Evolutionary conservation across 371 early-diverging fungal genomes (phyloP), one percentile per base, ranked within the genome.

Genomic region (Mucor racemosus): DNA sequence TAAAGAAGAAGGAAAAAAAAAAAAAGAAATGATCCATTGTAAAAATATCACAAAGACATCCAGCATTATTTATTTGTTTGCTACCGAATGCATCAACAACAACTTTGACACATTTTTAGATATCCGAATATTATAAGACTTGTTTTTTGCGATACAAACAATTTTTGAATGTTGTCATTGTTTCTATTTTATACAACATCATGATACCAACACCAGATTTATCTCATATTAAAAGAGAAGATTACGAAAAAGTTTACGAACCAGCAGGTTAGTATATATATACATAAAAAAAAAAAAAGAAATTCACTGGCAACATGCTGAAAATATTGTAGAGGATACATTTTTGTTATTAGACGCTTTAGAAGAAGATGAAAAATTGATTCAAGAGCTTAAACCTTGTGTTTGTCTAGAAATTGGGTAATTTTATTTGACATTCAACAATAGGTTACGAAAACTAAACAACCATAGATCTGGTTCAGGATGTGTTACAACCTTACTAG

Each of bases 271-370:
- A 21, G 31, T 10, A 26, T 26, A 26, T 26, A 26, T 48, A 4
- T 11, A 11, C 0, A 2, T 7, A 11, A 21, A 9, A 11, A 11
- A 21, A 50, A 10, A 10, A 7, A 7, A 38, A 7, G 7, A 7
- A 38, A 38, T 26, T 0, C 5, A 38, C 26, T 50, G 26, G n/a
- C 26, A 38, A 11, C 13, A 54, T 26, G 63, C 15, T 57, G 3
- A 60, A 9, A 5, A 21, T 36, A 31, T n/a, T 40, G 19, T 42
- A 79, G 97, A 98, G 87, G 98, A 98, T 77, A 95, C 96, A 0
- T 98, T 95, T 71, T 73, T 97, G 60, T 82, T 98, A 19, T 76
- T 98, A 36, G 97, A 97, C 73, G 93, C 95, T 3, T 84, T 97
- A n/a, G 97, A 97, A 73, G 77, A 84, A 62, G 96, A 97, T 58